Evolutionary conservation across 2,329 filamentous ascomycete species (phyloP).

Genomic region (Dichotomopilus funicola): DNA sequence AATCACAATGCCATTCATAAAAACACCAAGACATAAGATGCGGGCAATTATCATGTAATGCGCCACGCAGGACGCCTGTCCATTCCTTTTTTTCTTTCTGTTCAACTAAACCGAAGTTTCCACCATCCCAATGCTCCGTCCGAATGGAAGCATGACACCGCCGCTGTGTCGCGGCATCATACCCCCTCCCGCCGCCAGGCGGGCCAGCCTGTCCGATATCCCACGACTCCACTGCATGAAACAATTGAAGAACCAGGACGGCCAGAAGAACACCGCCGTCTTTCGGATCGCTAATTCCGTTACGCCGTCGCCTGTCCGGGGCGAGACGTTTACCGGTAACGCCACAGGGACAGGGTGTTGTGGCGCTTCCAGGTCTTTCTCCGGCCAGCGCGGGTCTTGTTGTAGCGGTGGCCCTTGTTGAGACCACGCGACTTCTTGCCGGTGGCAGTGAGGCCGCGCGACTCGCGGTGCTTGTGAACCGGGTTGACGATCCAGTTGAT

Average conservation of each 20-base stretch:
- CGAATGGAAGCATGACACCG: conserved; percentile 13
- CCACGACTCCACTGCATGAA: conserved; percentile 13
- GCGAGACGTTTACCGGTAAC: conserved; percentile 68
- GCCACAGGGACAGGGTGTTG: conserved; percentile 98
- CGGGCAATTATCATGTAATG: conserved; percentile 11
- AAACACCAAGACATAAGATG: conserved; percentile 9
- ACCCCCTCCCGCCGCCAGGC: not conserved
- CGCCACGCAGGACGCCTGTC: conserved; percentile 16
- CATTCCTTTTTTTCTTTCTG: conserved; percentile 24
- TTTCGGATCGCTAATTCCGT: not conserved
- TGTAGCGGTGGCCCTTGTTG: conserved; percentile 98
- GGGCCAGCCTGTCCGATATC: conserved; percentile 14
- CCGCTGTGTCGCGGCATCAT: conserved; percentile 11
- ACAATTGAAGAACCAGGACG: conserved; percentile 18
- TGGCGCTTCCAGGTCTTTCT: conserved; percentile 99
- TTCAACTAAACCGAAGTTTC: conserved; percentile 20
- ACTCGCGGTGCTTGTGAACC: conserved; percentile 99
- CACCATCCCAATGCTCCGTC: conserved; percentile 17
- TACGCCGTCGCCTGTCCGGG: conserved; percentile 1
- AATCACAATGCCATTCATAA: conserved; percentile 19
- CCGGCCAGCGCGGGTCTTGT: conserved; percentile 93
- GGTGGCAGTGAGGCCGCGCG: conserved; percentile 91
- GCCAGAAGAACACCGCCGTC: conserved; percentile 10
- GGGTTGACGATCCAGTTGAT: conserved; percentile 99
- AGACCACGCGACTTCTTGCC: conserved; percentile 99